phyloP scores from a whole-genome alignment of 306 rosid genomes.

The Pyrus communis region DNA sequence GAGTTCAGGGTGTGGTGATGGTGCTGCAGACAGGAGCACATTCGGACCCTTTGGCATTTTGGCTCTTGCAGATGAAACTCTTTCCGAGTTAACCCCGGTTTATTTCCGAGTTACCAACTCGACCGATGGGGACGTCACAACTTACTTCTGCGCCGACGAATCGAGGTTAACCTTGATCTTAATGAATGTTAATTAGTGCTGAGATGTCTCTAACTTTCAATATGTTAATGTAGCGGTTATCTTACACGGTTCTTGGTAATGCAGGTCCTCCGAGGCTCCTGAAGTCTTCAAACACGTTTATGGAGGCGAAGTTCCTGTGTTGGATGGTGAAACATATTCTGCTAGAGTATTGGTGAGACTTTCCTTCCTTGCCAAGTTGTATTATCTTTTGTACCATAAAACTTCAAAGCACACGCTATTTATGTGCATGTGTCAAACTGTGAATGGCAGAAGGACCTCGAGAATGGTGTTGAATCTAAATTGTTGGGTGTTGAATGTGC shows the following conservation, averaged over 20 bases:
- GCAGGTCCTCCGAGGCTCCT: constrained; percentile 71
- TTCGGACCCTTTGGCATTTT: constrained; percentile 79
- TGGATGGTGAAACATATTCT: constrained; percentile 52
- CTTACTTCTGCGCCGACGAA: constrained; percentile 71
- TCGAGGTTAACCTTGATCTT: constrained; percentile 33
- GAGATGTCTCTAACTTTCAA: background rate
- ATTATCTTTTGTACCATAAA: background rate
- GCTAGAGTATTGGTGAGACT: constrained; percentile 58
- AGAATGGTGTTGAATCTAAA: background rate
- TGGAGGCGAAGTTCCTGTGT: constrained; percentile 57
- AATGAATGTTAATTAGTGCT: background rate
- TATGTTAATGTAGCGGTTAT: background rate
- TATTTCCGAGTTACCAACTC: constrained; percentile 43
- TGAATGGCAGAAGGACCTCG: background rate
- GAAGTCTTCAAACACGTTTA: constrained; percentile 45
- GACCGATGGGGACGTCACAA: constrained; percentile 15
- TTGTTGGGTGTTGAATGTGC: background rate
- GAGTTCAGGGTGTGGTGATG: constrained; percentile 47
- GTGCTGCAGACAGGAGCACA: constrained; percentile 49
- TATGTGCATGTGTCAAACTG: background rate
- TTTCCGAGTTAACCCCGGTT: constrained; percentile 68
- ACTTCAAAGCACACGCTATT: background rate
- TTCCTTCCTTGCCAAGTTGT: background rate
- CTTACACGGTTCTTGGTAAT: background rate
- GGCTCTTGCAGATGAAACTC: constrained; percentile 63